Evolutionary conservation across 208 protist genomes (phyloP), one percentile per base, ranked within the genome.

Genomic region (Herpetomonas tarakana): DNA sequence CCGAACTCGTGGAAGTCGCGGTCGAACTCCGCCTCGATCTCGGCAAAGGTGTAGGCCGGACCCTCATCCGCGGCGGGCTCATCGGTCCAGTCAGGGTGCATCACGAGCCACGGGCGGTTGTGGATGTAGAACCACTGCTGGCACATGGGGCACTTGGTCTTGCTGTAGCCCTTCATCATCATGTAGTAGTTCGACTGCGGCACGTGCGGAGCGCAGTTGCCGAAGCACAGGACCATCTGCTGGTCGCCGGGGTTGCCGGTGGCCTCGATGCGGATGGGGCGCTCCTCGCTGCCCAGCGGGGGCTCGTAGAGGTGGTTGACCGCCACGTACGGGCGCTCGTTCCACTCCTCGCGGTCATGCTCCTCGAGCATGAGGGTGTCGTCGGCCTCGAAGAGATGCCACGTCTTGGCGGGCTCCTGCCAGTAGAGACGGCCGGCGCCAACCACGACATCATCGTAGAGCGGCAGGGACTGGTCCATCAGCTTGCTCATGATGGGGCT

Each of bases 21-120:
- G 70, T 95, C 86, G 62, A 95, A 95, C 76, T 95, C 89, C 16
- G 89, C 71, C 75, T 95, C 86, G 64, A 95, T 91, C 76, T 92
- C 89, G 0, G 86, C 83, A 61, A 95, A 95, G 31, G 83, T 92
- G 69, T 91, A 95, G 6, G 83, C 83, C 26, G 89, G 89, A 44
- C 86, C 86, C 74, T 95, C 86, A 83, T 95, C 86, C 1, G 81
- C 77, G 35, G 89, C 89, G 44, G 86, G 86, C 68, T 92, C 89
- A 85, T 92, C 89, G 39, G 86, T 95, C 84, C 86, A 93, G 66
- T 93, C 86, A n/a, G 86, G 83, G 74, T 95, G 83, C 82, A 94
- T 94, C 52, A 94, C 81, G 39, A 94, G 70, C 84, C 83, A 92
- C 39, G 84, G 83, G 72, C 85, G 78, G 76, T 92, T 96, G 79